Evolutionary conservation across 1,284 basidiomycete genomes (phyloP), one percentile per base, ranked within the genome.

Genomic region (Omphalotus olearius): DNA sequence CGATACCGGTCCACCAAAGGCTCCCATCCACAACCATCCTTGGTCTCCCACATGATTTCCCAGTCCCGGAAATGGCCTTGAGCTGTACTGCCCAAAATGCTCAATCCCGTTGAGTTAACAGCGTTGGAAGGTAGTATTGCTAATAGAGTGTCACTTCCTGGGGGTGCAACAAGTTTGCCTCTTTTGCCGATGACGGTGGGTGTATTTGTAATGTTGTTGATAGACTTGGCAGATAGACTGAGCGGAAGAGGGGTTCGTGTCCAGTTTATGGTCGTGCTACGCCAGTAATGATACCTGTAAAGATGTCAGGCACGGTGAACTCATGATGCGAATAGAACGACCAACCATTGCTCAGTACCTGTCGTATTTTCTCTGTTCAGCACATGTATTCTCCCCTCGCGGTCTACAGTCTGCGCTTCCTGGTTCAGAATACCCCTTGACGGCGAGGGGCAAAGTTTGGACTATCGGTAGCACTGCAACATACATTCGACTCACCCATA

Each of bases 321-420:
- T 16, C 11, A 41, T n/a, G 23, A 2, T 43, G 38, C 36, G 7
- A 49, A 25, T 7, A 25, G 14, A n/a, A 18, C 18, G 20, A 54
- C 60, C 23, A 37, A 72, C 71, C 70, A 74, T 58, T 62, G 65
- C 50, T 72, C 69, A 6, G 59, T 57, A 6, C 70, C 69, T 0
- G 70, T 71, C 5, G 64, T 69, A 53, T 72, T 72, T 59, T 76
- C 71, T 11, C 72, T 61, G 55, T 75, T 75, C 25, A 75, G 56
- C 0, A 74, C 71, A 47, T 75, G 73, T 11, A 74, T 57, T 6
- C 72, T 63, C 4, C 68, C 69, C 23, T 65, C 59, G 7, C 47
- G 47, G 47, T 71, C 72, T 13, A 75, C 58, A 6, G 67, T 68
- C 50, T 73, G 73, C 0, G 70, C 66, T 58, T 75, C 71, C 56